Base-by-base conservation (phyloP, 768 basidiomycete genomes). In the Mrakia gelida region DNA sequence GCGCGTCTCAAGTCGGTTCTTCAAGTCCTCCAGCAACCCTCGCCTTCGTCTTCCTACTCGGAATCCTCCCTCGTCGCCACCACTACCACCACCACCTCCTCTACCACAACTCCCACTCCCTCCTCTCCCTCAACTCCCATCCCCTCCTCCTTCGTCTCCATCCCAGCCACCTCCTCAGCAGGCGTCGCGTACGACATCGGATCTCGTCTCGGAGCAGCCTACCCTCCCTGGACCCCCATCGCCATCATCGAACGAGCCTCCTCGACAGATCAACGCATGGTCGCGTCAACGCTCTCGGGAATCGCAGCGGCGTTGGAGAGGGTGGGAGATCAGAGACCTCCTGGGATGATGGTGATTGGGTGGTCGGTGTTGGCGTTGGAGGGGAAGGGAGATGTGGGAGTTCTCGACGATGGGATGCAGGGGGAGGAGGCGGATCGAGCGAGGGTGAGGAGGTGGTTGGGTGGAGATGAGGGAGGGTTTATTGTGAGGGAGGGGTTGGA, bases 171-270 rank as follows among this genome's bases (percentile, higher is more conserved):
- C 21, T 45, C 63, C 63, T 59, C 43, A 16, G 71, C 54, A 26
- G 52, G 61, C 13, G 63, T 75, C 32, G 82, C 83, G 28, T 74
- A 79, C 54, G 81, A 80, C n/a, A 82, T 80, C 63, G 84, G 87
- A 62, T 84, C 83, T 61, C 86, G 89, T 2, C 86, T 87, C 59
- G 89, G 90, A 7, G 81, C 83, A 0, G 87, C 87, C 0, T 99
- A 94, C 83, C 97, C 96, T 0, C 80, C 85, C 0, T 85, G 91
- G 81, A 86, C 89, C 26, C 97, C 97, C 7, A 93, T 98, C 80
- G 94, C 95, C 11, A 90, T 98, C 80, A 90, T 99, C 73, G 97
- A 99, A 84, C 89, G 96, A 10, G 95, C 93, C n/a, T 93, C 92
- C 30, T 92, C 93, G 88, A 90, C 91, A 0, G 97, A 99, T 84